Evolutionary conservation across 768 basidiomycete genomes (phyloP).

Genomic region (Sistotremastrum niveocremeum): DNA sequence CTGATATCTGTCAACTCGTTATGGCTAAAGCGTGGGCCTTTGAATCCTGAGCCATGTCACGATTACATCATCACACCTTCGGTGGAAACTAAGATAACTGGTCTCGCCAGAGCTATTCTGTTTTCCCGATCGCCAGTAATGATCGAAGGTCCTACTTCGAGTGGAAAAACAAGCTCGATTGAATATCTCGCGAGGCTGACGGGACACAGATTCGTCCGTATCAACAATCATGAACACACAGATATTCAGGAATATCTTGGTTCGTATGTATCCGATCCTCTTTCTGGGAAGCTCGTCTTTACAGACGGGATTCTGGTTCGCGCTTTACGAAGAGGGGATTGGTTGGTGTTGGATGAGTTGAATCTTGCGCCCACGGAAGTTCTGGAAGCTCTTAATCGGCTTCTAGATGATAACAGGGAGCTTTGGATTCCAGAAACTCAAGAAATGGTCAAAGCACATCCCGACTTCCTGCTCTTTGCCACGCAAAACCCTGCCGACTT

Average conservation of each 20-base stretch:
- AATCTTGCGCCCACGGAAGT: constrained; percentile 98
- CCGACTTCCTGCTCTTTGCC: constrained; percentile 95
- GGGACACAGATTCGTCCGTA: constrained; percentile 90
- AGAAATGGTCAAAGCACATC: constrained; percentile 85
- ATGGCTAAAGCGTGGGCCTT: constrained; percentile 69
- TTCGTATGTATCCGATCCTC: constrained; percentile 86
- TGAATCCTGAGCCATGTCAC: constrained; percentile 47
- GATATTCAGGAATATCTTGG: constrained; percentile 99
- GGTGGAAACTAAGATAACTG: constrained; percentile 85
- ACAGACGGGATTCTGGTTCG: constrained; percentile 89
- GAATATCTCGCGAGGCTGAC: constrained; percentile 90
- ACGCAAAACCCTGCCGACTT: constrained; percentile 96
- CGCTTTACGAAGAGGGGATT: constrained; percentile 82
- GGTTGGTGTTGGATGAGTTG: constrained; percentile 97
- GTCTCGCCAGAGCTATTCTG: constrained; percentile 83
- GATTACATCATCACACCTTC: constrained; percentile 94
- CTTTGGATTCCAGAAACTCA: constrained; percentile 91
- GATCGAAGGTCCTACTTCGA: constrained; percentile 96
- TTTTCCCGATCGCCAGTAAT: constrained; percentile 87
- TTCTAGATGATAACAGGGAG: constrained; percentile 96
- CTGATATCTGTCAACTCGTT: constrained; percentile 29
- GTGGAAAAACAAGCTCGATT: constrained; percentile 93
- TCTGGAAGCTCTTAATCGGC: constrained; percentile 88
- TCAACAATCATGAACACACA: constrained; percentile 99
- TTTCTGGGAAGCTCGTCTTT: constrained; percentile 88